Conservation (phyloP, 2,329 filamentous ascomycete species). For the Nothomitra cinnamomea region DNA sequence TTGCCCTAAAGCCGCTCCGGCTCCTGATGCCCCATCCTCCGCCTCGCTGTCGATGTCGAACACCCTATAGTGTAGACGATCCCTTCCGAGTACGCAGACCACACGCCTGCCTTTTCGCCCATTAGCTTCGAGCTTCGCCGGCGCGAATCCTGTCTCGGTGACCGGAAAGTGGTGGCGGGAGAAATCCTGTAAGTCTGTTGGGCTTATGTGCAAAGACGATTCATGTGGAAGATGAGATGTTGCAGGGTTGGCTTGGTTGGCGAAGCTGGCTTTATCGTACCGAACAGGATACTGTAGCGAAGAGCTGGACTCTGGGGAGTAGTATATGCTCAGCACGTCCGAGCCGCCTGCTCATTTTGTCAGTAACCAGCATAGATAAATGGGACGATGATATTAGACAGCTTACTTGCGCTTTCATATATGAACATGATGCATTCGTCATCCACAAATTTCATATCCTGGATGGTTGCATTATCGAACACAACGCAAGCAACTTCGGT, state of each 20-base stretch:
- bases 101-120: conserved; percentile 35
- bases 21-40: conserved; percentile 12
- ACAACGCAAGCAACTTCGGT: conserved; percentile 12
- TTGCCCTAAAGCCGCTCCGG: too few species aligned
- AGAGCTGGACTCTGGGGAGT: background rate
- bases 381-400: background rate
- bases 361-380: background rate
- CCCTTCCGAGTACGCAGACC: conserved; percentile 36
- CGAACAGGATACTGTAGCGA: too few species aligned
- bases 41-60: conserved; percentile 34
- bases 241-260: background rate
- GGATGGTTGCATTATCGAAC: conserved; percentile 16
- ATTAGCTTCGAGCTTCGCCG: conserved; percentile 35
- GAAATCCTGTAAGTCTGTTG: background rate
- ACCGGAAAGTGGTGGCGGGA: conserved; percentile 1
- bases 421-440: conserved; percentile 15
- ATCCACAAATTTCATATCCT: conserved; percentile 18
- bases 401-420: conserved; percentile 15
- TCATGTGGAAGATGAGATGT: background rate
- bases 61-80: conserved; percentile 35
- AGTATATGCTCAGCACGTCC: conserved; percentile 4
- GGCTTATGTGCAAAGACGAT: conserved; percentile 16
- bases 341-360: conserved; percentile 3
- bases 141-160: conserved; percentile 22
- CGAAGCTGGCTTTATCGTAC: background rate